Evolutionary conservation across 768 basidiomycete genomes (phyloP), one percentile per base, ranked within the genome.

Genomic region (Boletus pseudopeckii): DNA sequence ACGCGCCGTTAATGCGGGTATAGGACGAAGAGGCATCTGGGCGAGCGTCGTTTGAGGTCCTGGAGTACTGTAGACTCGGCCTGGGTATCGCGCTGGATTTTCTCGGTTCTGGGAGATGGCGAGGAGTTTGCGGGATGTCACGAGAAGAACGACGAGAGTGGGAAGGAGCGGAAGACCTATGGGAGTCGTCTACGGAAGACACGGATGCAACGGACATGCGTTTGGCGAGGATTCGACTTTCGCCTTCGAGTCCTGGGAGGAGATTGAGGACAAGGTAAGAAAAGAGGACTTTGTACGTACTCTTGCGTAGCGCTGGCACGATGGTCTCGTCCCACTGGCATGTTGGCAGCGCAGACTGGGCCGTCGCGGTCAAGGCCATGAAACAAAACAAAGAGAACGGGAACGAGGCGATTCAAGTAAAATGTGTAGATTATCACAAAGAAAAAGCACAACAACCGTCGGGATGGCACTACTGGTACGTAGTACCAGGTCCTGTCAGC

Each of bases 281-380:
- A 15, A 26, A 36, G 32, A 26, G n/a, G 20, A 40, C 5, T 24
- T 38, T 20, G 20, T 24, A 48, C 80, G 64, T 74, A 91, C 88
- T 80, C 77, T 90, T 88, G 61, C 90, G 80, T 36, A 92, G 76
- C 38, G 86, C 78, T 50, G 90, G 90, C 30, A 92, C 90, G 52
- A 92, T 89, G 34, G 81, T 81, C 65, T 90, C 88, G 69, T 90
- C 90, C 88, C 89, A 26, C 24, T 26, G 24, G 24, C 24, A 92
- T 36, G 82, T 77, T 46, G 85, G 80, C 40, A 70, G 46, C 45
- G 58, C 62, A 30, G 60, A 74, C 57, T 73, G 73, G 34, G 72
- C 66, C 20, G 65, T 72, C 39, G 74, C 75, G 38, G 75, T 73
- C 65, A 78, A 56, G 49, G 77, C 74, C 77, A 78, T 77, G 41